Conservation (phyloP, 768 basidiomycete genomes). For the Lactifluus hygrophoroides region DNA sequence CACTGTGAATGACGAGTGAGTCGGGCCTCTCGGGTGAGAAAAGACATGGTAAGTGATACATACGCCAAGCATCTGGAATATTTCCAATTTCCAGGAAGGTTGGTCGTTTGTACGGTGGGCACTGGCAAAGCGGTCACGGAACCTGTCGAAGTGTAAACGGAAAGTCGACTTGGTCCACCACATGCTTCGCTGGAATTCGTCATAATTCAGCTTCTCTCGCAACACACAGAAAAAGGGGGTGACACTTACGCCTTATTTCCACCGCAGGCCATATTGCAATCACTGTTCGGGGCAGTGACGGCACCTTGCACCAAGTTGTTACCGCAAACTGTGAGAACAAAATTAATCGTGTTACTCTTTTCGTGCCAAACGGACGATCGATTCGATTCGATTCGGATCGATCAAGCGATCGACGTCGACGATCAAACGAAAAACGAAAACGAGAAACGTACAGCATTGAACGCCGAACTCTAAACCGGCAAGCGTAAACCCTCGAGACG, state of each 20-base stretch:
- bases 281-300: slow-evolving; percentile 35
- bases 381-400: too few relatives aligned
- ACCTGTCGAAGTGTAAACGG: slow-evolving; percentile 50
- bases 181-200: slow-evolving; percentile 46
- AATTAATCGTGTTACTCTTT: neutral
- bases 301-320: slow-evolving; percentile 57
- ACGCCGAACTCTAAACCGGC: slow-evolving; percentile 61
- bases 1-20: slow-evolving; percentile 31
- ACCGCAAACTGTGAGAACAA: slow-evolving; percentile 52
- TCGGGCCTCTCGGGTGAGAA: neutral
- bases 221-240: neutral
- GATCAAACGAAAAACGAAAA: too few relatives aligned
- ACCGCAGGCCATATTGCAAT: slow-evolving; percentile 68
- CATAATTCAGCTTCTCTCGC: slow-evolving; percentile 2
- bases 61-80: slow-evolving; percentile 65
- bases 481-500: slow-evolving; percentile 45
- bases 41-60: neutral
- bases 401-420: neutral
- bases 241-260: slow-evolving; percentile 55
- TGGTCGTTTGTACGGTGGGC: slow-evolving; percentile 45
- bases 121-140: slow-evolving; percentile 49
- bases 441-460: slow-evolving; percentile 41
- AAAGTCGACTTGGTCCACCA: slow-evolving; percentile 65
- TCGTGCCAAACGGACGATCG: too few relatives aligned
- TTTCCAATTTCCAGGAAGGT: slow-evolving; percentile 52